A percentile compares a stretch with the other conserved stretches of the same genome.
These are phyloP conservation scores for Trichomonas vaginalis DNA, from an alignment of 208 protist genomes.

Conservation along the genomic window DNA sequence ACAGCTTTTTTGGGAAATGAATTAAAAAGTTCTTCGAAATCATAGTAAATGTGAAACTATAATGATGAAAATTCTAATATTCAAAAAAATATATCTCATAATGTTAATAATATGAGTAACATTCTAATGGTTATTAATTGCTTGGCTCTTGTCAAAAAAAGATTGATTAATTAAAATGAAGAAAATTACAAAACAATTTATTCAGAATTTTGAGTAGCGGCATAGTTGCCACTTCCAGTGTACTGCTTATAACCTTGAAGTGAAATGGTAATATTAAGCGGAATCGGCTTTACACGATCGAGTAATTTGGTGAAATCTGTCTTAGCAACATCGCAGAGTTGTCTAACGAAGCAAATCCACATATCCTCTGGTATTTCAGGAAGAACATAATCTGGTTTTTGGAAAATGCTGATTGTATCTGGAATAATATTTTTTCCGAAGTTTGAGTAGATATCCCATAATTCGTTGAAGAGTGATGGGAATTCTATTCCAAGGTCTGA, in stretches of 20 bases:
- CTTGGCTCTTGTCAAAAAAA: no score
- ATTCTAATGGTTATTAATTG: no score
- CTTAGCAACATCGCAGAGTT: neutral
- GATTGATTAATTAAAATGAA: no score
- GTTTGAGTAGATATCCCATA: neutral
- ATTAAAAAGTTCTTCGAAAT: no score
- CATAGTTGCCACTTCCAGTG: neutral
- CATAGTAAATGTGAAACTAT: no score
- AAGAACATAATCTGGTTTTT: neutral
- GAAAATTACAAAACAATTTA: neutral
- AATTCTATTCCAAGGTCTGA: neutral
- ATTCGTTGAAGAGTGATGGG: neutral
- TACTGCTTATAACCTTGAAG: neutral
- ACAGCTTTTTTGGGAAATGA: no score
- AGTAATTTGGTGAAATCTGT: neutral
- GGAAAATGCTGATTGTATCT: neutral
- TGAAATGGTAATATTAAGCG: neutral
- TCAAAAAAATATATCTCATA: no score
- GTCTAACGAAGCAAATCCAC: neutral
- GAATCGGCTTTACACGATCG: neutral
- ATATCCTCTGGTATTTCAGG: neutral
- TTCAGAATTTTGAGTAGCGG: neutral
- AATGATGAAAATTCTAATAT: no score
- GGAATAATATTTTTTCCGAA: neutral
- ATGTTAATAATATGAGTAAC: no score